Percentiles rank a stretch among this genome's conserved stretches.
Conservation (phyloP, 768 basidiomycete genomes). For the Mycena amicta region DNA sequence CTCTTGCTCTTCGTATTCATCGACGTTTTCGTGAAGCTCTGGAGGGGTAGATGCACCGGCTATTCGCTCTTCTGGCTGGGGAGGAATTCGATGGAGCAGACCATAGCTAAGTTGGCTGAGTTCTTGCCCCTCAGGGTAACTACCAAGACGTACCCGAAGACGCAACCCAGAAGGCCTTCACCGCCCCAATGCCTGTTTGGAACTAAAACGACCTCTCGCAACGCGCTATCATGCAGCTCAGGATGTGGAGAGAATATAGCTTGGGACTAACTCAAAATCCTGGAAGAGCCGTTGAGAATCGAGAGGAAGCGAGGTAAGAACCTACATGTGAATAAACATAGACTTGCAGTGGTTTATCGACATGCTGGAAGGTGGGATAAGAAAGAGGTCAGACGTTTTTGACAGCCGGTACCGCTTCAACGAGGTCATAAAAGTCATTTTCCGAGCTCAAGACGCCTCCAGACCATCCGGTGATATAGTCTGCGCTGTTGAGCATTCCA, state of each 20-base stretch:
- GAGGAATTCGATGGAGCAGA: constrained; percentile 90
- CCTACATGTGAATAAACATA: constrained; percentile 98
- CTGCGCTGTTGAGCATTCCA: constrained; percentile 34
- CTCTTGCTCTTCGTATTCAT: constrained; percentile 63
- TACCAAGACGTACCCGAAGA: constrained; percentile 75
- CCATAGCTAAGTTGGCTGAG: constrained; percentile 64
- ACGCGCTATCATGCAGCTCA: constrained; percentile 55
- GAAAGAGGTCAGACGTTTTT: too few relatives aligned
- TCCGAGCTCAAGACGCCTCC: constrained; percentile 90
- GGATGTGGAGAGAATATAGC: constrained; percentile 6
- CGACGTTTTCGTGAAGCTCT: constrained; percentile 50
- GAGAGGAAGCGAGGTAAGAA: constrained; percentile 41
- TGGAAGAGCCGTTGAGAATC: constrained; percentile 4
- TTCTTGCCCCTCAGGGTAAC: background rate
- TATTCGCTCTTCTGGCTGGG: constrained; percentile 61
- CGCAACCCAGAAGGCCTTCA: constrained; percentile 91
- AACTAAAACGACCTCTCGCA: constrained; percentile 90
- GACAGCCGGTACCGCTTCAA: constrained; percentile 83
- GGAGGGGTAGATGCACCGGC: constrained; percentile 56
- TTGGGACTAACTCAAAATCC: constrained; percentile 19
- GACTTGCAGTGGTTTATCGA: constrained; percentile 90
- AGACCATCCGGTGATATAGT: constrained; percentile 87
- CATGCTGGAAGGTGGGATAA: constrained; percentile 65
- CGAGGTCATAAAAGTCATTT: constrained; percentile 94
- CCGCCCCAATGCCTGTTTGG: constrained; percentile 98